Conservation (phyloP, 805 yeast species). For the Hanseniaspora occidentalis region DNA sequence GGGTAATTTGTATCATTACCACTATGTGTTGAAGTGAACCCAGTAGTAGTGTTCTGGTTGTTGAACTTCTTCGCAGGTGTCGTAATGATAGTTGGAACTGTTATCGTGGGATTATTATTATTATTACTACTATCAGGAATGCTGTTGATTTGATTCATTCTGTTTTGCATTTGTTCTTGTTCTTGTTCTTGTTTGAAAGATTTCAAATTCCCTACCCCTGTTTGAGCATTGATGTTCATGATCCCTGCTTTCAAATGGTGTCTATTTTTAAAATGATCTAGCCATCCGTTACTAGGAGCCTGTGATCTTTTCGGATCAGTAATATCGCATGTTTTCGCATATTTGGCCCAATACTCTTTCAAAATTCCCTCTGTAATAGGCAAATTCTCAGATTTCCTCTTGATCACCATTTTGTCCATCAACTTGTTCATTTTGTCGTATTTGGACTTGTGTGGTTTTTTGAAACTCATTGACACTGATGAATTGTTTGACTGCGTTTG, state of each 20-base stretch:
- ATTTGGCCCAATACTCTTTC: slow-evolving; percentile 43
- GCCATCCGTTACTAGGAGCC: slow-evolving; percentile 52
- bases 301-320: slow-evolving; percentile 45
- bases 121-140: not conserved
- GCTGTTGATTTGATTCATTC: slow-evolving; percentile 1
- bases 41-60: not conserved
- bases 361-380: slow-evolving; percentile 43
- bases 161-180: slow-evolving; percentile 1
- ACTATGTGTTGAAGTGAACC: not conserved
- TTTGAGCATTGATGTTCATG: slow-evolving; percentile 1
- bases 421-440: slow-evolving; percentile 46
- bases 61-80: not conserved
- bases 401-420: slow-evolving; percentile 42
- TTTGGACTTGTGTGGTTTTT: slow-evolving; percentile 25
- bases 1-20: too few species aligned
- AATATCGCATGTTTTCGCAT: slow-evolving; percentile 44
- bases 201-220: not conserved
- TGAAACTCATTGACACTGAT: not conserved
- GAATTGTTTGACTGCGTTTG: too few species aligned
- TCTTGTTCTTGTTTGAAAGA: not conserved
- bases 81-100: not conserved
- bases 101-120: not conserved
- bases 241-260: slow-evolving; percentile 28
- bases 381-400: slow-evolving; percentile 29
- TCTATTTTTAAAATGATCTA: slow-evolving; percentile 45